These are phyloP conservation scores for Vaccinium macrocarpon DNA, from an alignment of 148 eudicot species.

Conservation along the genomic window DNA sequence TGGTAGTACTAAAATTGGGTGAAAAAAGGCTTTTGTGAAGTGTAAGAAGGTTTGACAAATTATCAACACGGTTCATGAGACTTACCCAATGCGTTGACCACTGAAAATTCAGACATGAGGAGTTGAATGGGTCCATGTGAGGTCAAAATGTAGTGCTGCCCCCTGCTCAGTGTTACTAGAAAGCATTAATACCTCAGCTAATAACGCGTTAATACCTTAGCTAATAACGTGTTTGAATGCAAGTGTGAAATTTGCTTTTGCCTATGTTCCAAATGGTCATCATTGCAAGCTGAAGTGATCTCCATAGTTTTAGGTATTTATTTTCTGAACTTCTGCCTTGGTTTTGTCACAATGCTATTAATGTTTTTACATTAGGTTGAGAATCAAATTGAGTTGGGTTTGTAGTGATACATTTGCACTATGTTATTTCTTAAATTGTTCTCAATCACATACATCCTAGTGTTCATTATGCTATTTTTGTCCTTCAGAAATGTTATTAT, in stretches of 20 bases:
- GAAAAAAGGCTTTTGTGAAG: background rate
- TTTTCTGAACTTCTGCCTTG: background rate
- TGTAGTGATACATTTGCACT: background rate
- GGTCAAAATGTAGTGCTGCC: background rate
- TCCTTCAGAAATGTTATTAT: background rate
- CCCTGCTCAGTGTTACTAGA: background rate
- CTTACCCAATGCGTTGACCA: background rate
- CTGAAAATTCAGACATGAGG: background rate
- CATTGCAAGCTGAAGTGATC: background rate
- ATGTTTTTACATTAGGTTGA: background rate
- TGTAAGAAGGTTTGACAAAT: background rate
- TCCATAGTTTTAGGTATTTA: background rate
- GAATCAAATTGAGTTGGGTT: background rate
- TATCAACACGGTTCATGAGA: background rate
- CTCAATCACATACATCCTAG: background rate
- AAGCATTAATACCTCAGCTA: background rate
- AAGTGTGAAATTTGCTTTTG: background rate
- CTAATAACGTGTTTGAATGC: background rate
- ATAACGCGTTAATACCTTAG: background rate
- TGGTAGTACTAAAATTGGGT: background rate
- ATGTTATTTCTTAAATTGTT: background rate
- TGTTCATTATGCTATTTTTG: background rate
- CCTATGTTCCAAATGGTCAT: background rate
- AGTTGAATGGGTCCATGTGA: background rate
- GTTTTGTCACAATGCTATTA: background rate